Conservation (phyloP, 2,329 filamentous ascomycete genomes). For the Gremmenia infestans region DNA sequence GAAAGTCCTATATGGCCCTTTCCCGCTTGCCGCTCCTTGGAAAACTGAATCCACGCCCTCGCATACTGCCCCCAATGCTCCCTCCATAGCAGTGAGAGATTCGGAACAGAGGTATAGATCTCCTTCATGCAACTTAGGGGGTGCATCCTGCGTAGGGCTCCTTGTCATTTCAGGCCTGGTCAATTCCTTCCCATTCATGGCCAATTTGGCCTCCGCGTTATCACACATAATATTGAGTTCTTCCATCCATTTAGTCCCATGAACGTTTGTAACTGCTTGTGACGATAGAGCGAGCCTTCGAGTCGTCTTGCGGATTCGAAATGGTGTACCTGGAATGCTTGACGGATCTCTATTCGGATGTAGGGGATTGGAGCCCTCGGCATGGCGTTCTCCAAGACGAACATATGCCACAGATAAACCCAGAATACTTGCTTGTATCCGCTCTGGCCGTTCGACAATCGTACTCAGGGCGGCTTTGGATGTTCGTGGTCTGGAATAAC, state of each 20-base stretch:
- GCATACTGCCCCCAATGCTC: constrained; percentile 85
- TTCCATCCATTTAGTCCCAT: constrained; percentile 89
- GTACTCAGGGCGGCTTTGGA: constrained; percentile 65
- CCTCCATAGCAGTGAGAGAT: constrained; percentile 82
- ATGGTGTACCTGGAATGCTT: constrained; percentile 59
- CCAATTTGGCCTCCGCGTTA: constrained; percentile 71
- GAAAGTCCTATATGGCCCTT: constrained; percentile 71
- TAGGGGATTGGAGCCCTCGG: constrained; percentile 63
- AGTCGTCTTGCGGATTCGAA: constrained; percentile 77
- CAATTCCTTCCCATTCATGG: constrained; percentile 72
- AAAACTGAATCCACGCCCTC: constrained; percentile 90
- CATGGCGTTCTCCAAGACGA: constrained; percentile 76
- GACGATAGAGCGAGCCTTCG: constrained; percentile 68
- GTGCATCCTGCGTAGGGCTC: constrained; percentile 37
- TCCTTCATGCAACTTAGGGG: constrained; percentile 68
- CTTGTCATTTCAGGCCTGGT: constrained; percentile 60
- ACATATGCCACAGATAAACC: constrained; percentile 87
- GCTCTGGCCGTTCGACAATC: constrained; percentile 91
- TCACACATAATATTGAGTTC: constrained; percentile 84
- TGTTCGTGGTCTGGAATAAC: constrained; percentile 78
- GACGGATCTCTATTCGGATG: constrained; percentile 54
- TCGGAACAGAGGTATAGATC: constrained; percentile 88
- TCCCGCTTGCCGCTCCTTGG: constrained; percentile 37
- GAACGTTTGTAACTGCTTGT: constrained; percentile 79
- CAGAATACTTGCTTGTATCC: constrained; percentile 76